Evolutionary conservation across 495 filamentous ascomycete species (phyloP).

Genomic region (Hypoxylon fragiforme): DNA sequence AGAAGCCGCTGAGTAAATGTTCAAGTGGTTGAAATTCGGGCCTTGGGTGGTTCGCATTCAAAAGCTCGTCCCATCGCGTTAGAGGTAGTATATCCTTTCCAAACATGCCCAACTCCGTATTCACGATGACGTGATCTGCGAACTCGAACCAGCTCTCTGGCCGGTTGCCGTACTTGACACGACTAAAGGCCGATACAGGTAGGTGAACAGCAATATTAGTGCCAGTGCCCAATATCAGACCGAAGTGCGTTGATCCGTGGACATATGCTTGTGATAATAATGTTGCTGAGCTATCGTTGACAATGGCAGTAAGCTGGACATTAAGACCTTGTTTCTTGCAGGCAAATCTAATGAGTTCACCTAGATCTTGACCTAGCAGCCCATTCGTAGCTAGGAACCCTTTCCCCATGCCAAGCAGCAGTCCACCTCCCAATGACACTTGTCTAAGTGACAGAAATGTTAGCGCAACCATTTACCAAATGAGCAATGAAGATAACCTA

Average conservation of each 20-base stretch:
- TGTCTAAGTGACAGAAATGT: constrained; percentile 56
- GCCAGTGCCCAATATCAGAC: constrained; percentile 60
- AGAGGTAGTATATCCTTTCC: constrained; percentile 68
- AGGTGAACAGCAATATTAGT: constrained; percentile 59
- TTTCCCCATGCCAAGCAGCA: constrained; percentile 83
- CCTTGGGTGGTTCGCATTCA: constrained; percentile 65
- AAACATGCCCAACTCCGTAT: constrained; percentile 86
- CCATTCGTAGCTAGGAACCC: constrained; percentile 64
- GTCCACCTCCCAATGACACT: constrained; percentile 73
- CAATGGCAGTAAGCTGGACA: constrained; percentile 74
- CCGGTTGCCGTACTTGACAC: constrained; percentile 53
- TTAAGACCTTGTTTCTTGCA: constrained; percentile 49
- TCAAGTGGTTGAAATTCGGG: constrained; percentile 87
- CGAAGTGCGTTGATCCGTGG: constrained; percentile 63
- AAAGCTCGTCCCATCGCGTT: constrained; percentile 71
- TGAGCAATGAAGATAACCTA: constrained; percentile 43
- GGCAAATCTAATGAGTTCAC: constrained; percentile 54
- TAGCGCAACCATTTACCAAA: neutral
- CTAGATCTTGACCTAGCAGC: constrained; percentile 55
- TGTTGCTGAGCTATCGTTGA: constrained; percentile 82
- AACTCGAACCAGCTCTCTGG: constrained; percentile 59
- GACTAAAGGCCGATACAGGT: constrained; percentile 55
- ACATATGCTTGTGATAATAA: constrained; percentile 77
- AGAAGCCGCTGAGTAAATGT: constrained; percentile 79
- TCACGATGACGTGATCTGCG: constrained; percentile 66